A percentile compares a stretch with the other conserved stretches of the same genome.
These are phyloP conservation scores for Gelatoporia subvermispora DNA, from an alignment of 768 basidiomycete genomes.

Conservation along the genomic window DNA sequence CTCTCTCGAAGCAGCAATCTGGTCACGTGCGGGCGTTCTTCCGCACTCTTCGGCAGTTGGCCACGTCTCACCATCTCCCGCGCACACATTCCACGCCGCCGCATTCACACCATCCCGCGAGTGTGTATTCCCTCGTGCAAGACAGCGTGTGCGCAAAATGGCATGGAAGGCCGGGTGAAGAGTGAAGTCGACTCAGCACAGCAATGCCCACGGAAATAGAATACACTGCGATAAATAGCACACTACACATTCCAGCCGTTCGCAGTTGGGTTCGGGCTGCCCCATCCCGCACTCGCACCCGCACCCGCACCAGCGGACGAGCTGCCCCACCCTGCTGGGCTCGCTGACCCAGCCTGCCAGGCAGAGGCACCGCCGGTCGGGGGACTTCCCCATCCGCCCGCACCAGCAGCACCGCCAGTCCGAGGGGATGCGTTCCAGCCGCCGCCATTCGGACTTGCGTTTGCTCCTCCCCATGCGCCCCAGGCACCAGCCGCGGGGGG, in stretches of 20 bases:
- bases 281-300: constrained; percentile 21
- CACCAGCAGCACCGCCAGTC: constrained; percentile 20
- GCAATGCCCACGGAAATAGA: neutral
- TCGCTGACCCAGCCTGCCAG: no score
- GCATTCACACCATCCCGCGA: no score
- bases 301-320: constrained; percentile 2
- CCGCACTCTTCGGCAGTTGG: no score
- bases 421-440: constrained; percentile 28
- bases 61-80: no score
- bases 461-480: constrained; percentile 9
- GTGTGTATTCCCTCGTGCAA: no score
- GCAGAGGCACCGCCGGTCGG: no score
- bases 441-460: constrained; percentile 8
- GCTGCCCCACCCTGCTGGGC: constrained; percentile 18
- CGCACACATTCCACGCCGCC: no score
- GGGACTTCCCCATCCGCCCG: constrained; percentile 16
- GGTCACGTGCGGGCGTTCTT: no score
- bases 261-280: constrained; percentile 21
- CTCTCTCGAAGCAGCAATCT: no score
- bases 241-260: constrained; percentile 29
- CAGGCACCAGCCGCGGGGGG: constrained; percentile 10
- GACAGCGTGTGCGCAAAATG: no score
- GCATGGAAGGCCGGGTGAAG: no score
- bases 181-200: no score
- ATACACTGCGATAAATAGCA: neutral